Base-by-base conservation (phyloP, 2,329 filamentous ascomycete species). In the Bipolaris gigantea region DNA sequence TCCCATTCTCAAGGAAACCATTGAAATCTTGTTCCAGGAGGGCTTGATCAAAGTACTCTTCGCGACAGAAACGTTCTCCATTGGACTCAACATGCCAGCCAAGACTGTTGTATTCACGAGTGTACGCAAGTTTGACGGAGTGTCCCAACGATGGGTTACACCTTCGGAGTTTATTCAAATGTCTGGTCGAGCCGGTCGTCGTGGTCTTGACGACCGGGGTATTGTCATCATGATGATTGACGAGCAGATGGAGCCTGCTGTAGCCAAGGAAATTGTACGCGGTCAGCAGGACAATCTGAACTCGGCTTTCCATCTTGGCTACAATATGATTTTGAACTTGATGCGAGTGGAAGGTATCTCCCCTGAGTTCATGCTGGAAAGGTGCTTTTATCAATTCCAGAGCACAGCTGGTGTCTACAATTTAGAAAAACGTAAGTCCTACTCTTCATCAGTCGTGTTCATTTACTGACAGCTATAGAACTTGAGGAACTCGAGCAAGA, bases 211-310 rank as follows among this genome's bases (percentile, higher is more conserved):
- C 78, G 92, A 97, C 59, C 89, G 94, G 62, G 94, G 94, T 83
- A 95, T 97, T 65, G 94, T 99, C 64, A 97, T 99, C 73, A 97
- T 99, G 91, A 97, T 99, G 93, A 89, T 99, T 58, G 89, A 95
- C 70, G 90, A 95, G 74, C 91, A 94, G 77, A 93, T 99, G 79
- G 94, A 99, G 69, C 94, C 94, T 1, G 86, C 90, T 2, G 87
- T 89, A n/a, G 93, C 94, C 38, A 96, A 96, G 76, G 88, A 90
- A 60, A 97, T 99, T 65, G 94, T 99, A 11, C 91, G 94, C 48
- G 94, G 94, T 63, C 89, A 97, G 70, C 94, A 99, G 74, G 95
- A 99, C 75, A 92, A 92, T 63, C 86, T 99, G 27, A 97, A 97
- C 76, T 97, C 94, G 3, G 94, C 94, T 1, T 99, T 99, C 77